phyloP scores from a whole-genome alignment of 768 basidiomycete genomes.

The Leucocoprinus sp. region DNA sequence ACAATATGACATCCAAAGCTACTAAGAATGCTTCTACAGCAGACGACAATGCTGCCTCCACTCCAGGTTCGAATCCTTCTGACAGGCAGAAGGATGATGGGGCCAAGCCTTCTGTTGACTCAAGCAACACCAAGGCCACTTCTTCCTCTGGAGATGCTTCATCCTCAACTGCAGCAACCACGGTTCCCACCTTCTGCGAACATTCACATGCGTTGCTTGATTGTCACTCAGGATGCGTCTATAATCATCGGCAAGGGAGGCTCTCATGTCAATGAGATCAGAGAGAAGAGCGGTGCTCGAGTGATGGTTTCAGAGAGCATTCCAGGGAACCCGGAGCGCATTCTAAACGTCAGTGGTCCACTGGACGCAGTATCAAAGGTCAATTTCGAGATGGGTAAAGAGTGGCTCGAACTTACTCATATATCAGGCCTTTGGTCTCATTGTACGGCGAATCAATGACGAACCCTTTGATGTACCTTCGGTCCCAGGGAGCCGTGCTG shows the following conservation, averaged over 20 bases:
- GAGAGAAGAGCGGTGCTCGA: conserved; percentile 93
- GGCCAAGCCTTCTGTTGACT: conserved; percentile 25
- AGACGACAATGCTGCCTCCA: conserved; percentile 56
- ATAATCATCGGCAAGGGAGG: conserved; percentile 98
- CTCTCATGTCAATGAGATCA: conserved; percentile 95
- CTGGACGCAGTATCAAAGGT: conserved; percentile 99
- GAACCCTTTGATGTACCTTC: conserved; percentile 98
- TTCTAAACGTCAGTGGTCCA: conserved; percentile 92
- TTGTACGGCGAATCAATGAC: conserved; percentile 97
- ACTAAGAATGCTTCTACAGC: conserved; percentile 25
- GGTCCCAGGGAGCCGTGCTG: conserved; percentile 94
- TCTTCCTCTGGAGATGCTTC: conserved; percentile 46
- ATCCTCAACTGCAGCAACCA: conserved; percentile 32
- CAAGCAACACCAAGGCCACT: conserved; percentile 24
- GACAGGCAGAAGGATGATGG: conserved; percentile 37
- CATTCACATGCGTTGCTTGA: conserved; percentile 97
- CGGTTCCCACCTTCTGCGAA: conserved; percentile 62
- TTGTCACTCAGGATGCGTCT: conserved; percentile 98
- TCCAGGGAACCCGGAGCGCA: conserved; percentile 98
- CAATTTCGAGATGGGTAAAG: background rate
- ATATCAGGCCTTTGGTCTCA: conserved; percentile 91
- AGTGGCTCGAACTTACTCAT: conserved; percentile 1
- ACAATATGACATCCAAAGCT: conserved; percentile 58
- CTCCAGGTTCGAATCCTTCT: conserved; percentile 29
- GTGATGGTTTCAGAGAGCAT: conserved; percentile 99